A percentile compares a stretch with the other conserved stretches of the same genome.
These are phyloP conservation scores for Vitis hybrid DNA, from an alignment of 177 flowering plant genomes.

Conservation along the genomic window DNA sequence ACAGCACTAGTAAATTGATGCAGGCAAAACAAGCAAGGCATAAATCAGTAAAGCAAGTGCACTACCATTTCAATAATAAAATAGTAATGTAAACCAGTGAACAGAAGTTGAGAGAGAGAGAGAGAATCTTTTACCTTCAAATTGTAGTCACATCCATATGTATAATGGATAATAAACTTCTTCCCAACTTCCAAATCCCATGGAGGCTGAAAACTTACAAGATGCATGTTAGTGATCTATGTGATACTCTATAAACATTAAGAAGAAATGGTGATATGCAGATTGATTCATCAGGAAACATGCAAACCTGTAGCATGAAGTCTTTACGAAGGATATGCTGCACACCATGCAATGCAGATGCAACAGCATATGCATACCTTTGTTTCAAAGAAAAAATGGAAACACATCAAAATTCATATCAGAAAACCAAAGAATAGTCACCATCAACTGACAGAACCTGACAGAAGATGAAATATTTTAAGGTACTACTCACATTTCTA, in stretches of 20 bases:
- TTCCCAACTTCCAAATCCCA: slow-evolving; percentile 65
- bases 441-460: too few species aligned
- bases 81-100: too few species aligned
- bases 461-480: too few species aligned
- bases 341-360: slow-evolving; percentile 93
- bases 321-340: slow-evolving; percentile 85
- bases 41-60: too few species aligned
- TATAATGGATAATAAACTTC: slow-evolving; percentile 77
- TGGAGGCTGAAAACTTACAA: slow-evolving; percentile 65
- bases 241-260: not conserved
- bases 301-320: slow-evolving; percentile 89
- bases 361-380: slow-evolving; percentile 99
- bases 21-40: too few species aligned
- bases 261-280: not conserved
- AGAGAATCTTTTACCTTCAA: slow-evolving; percentile 52
- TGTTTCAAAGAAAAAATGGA: slow-evolving; percentile 9
- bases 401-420: too few species aligned
- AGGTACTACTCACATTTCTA: slow-evolving; percentile 58
- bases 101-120: too few species aligned
- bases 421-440: too few species aligned
- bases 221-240: too few species aligned
- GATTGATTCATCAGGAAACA: too few species aligned
- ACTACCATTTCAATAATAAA: too few species aligned
- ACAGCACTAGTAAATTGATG: too few species aligned
- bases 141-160: slow-evolving; percentile 89